Evolutionary conservation across 2,329 filamentous ascomycete species (phyloP), one percentile per base, ranked within the genome.

Genomic region (Xylariales sp.): DNA sequence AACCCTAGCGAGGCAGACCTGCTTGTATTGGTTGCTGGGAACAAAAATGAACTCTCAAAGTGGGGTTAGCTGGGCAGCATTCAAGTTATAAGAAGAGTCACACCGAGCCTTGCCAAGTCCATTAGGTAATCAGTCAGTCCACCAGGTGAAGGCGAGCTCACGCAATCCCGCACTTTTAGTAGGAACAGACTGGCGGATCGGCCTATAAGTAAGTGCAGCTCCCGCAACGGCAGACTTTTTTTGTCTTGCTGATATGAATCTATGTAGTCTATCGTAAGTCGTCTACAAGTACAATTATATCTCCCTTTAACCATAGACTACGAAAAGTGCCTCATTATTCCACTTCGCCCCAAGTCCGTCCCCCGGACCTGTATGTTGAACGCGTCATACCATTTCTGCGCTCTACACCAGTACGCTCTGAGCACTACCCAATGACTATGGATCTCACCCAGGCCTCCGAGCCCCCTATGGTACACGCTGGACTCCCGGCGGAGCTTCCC

Each of bases 401-500:
- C 8, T 15, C 10, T 32, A 32, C 15, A 15, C 29, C 29, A 32
- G 14, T 9, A 32, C 29, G 14, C 8, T 32, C 29, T 32, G 29
- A 15, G 29, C 29, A 32, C 14, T 9, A 15, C 29, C 29, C 9
- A 32, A 32, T 32, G 29, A 16, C 15, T 32, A 32, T 32, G 29
- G 29, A 32, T 15, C 9, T 32, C 29, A 32, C 29, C 29, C 9
- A 32, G 29, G 29, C 15, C 29, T 32, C 29, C 7, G 29, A 32
- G 29, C 29, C 29, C 15, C 29, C 28, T 10, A 29, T 27, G 15
- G 19, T 25, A 32, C 39, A 38, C 24, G 25, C 32, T 21, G 31
- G 29, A 14, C 12, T 41, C 15, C 41, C 38, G 10, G 22, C 20
- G 15, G 43, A 46, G 18, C 20, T 19, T 40, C 38, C 20, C n/a